Conservation (phyloP, 805 yeast genomes). For the Kuraishia ogatae region DNA sequence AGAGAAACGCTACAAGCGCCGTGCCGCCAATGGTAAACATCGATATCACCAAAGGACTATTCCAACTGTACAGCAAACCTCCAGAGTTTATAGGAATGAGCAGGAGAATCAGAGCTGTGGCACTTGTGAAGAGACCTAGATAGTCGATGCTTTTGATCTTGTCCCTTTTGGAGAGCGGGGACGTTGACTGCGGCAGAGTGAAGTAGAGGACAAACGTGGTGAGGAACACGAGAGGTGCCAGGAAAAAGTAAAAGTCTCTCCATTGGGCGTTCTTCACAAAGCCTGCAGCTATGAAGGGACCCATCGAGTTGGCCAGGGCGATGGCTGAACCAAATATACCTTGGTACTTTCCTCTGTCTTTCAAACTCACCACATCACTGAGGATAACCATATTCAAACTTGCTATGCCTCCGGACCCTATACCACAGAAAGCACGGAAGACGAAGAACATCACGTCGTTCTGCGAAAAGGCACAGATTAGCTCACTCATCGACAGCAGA, state of each 20-base stretch:
- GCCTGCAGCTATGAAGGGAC: constrained; percentile 49
- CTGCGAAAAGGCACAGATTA: constrained; percentile 43
- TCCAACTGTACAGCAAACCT: constrained; percentile 51
- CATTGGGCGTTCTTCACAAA: constrained; percentile 33
- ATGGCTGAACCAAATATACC: constrained; percentile 44
- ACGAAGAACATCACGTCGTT: constrained; percentile 39
- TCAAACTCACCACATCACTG: constrained; percentile 44
- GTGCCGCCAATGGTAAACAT: constrained; percentile 34
- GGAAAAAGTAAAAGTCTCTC: constrained; percentile 44
- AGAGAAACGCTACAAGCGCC: constrained; percentile 31
- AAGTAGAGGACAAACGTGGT: constrained; percentile 19
- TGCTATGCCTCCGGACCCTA: constrained; percentile 46
- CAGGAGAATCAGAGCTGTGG: constrained; percentile 39
- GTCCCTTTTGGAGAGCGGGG: constrained; percentile 20
- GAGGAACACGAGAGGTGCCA: constrained; percentile 31
- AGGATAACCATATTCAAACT: constrained; percentile 43
- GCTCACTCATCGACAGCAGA: constrained; percentile 32
- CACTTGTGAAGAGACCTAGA: constrained; percentile 38
- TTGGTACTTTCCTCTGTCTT: constrained; percentile 48
- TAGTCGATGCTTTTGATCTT: constrained; percentile 42
- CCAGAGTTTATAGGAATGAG: constrained; percentile 56
- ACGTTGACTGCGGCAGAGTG: constrained; percentile 28
- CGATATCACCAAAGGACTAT: constrained; percentile 30
- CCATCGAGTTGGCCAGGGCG: constrained; percentile 44
- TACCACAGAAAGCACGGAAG: constrained; percentile 46